Conservation (phyloP, 495 filamentous ascomycete genomes). For the Ascodesmis nigricans region DNA sequence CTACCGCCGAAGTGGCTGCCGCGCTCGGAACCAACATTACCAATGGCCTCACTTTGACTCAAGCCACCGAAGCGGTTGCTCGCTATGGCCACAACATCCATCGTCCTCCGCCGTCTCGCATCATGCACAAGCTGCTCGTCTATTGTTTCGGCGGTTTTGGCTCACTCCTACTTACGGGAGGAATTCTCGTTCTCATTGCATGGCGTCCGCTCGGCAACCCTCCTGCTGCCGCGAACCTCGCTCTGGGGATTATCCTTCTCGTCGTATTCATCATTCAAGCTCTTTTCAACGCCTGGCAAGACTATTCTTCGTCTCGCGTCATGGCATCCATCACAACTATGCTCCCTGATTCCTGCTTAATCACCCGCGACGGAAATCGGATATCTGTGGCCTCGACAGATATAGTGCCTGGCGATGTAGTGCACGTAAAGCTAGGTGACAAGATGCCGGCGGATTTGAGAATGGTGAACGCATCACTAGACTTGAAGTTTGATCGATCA, state of each 20-base stretch:
- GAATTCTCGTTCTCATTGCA: slow-evolving; percentile 41
- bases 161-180: slow-evolving; percentile 37
- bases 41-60: neutral
- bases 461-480: slow-evolving; percentile 38
- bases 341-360: slow-evolving; percentile 42
- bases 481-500: slow-evolving; percentile 49
- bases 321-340: slow-evolving; percentile 44
- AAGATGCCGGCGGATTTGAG: slow-evolving; percentile 49
- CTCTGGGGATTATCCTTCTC: slow-evolving; percentile 40
- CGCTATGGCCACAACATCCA: slow-evolving; percentile 38
- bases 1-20: too few relatives aligned
- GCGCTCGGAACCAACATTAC: too few relatives aligned
- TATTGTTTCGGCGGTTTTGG: slow-evolving; percentile 58
- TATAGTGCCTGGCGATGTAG: slow-evolving; percentile 44
- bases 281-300: slow-evolving; percentile 43
- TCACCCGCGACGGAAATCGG: slow-evolving; percentile 35
- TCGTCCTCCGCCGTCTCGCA: slow-evolving; percentile 34
- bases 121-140: slow-evolving; percentile 33
- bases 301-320: slow-evolving; percentile 38
- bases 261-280: slow-evolving; percentile 47
- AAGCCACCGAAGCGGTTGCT: neutral
- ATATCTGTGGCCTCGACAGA: slow-evolving; percentile 31
- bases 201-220: slow-evolving; percentile 51
- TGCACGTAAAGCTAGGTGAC: slow-evolving; percentile 40
- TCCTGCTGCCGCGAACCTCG: slow-evolving; percentile 40